phyloP scores from a whole-genome alignment of 2,329 filamentous ascomycete genomes.

The Aspergillus nomiae region DNA sequence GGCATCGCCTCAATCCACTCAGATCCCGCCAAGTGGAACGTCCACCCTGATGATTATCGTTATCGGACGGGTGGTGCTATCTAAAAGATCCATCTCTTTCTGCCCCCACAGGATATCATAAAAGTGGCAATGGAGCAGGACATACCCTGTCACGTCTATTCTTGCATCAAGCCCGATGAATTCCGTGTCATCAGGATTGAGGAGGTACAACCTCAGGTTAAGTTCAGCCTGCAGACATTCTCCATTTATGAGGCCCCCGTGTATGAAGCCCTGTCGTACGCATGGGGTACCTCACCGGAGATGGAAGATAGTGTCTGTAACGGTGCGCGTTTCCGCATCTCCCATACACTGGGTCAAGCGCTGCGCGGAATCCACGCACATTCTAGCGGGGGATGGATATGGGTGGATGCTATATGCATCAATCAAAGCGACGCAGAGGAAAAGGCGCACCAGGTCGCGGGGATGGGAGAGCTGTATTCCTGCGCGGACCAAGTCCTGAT shows the following conservation, averaged over 20 bases:
- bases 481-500: neutral
- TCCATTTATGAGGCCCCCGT: neutral
- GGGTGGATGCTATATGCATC: neutral
- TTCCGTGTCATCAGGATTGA: neutral
- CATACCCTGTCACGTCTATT: neutral
- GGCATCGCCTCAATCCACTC: neutral
- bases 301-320: neutral
- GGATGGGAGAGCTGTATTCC: neutral
- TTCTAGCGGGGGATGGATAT: neutral
- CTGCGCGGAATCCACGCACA: neutral
- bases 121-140: neutral
- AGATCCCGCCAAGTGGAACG: neutral
- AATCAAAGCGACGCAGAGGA: neutral
- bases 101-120: neutral
- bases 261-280: neutral
- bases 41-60: neutral
- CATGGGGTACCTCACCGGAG: neutral
- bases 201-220: neutral
- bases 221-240: neutral
- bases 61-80: neutral
- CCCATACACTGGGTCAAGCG: neutral
- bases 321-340: neutral
- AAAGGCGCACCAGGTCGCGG: neutral
- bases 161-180: neutral
- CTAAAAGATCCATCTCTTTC: rapidly evolving